phyloP scores from a whole-genome alignment of 305 asterid species.

The Andrographis paniculata region DNA sequence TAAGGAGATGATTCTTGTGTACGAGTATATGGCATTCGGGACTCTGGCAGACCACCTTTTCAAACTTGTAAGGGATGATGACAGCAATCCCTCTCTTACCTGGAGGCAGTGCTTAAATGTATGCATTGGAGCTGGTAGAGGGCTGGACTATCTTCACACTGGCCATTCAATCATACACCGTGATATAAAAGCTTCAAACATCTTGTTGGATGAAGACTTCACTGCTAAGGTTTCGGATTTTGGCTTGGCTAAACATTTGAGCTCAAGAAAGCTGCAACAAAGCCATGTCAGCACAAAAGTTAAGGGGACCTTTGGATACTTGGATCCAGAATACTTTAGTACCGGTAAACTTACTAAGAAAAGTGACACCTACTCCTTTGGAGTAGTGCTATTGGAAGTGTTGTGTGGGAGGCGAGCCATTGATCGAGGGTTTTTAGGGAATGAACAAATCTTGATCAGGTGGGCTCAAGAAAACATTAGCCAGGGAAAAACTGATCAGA shows the following conservation, averaged over 20 bases:
- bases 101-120: constrained; percentile 61
- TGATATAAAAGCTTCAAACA: constrained; percentile 78
- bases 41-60: constrained; percentile 59
- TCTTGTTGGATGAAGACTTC: constrained; percentile 57
- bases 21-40: constrained; percentile 74
- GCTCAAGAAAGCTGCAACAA: constrained; percentile 31
- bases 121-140: constrained; percentile 70
- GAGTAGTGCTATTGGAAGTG: constrained; percentile 82
- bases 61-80: constrained; percentile 11
- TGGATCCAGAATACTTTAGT: constrained; percentile 41
- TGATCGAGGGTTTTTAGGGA: constrained; percentile 64
- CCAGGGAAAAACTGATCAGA: constrained; percentile 37
- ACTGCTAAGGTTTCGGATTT: constrained; percentile 76
- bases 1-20: constrained; percentile 67
- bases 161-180: constrained; percentile 81
- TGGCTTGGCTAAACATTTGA: constrained; percentile 76
- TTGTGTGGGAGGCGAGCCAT: constrained; percentile 80
- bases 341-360: background rate
- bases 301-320: constrained; percentile 61
- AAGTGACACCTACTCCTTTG: constrained; percentile 35
- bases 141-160: constrained; percentile 81
- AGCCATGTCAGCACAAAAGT: constrained; percentile 91
- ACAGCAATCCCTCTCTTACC: constrained; percentile 16
- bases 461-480: constrained; percentile 72
- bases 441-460: constrained; percentile 63